Evolutionary conservation across 2,329 filamentous ascomycete species (phyloP).

Genomic region (Clonostachys sp.): DNA sequence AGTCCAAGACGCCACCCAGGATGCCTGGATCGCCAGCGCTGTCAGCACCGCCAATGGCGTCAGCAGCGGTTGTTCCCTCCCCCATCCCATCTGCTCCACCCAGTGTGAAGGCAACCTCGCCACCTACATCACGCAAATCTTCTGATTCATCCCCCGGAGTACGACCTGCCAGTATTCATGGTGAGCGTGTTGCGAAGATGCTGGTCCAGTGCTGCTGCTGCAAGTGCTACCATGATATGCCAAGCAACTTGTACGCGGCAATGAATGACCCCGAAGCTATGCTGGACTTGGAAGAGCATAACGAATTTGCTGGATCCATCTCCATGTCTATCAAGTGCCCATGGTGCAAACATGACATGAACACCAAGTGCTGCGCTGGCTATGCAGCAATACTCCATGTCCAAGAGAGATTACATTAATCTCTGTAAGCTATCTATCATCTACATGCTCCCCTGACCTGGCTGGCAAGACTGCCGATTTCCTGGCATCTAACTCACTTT

Average conservation of each 20-base stretch:
- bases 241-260: constrained; percentile 57
- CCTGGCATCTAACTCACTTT: no score
- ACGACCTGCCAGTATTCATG: neutral
- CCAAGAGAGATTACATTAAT: constrained; percentile 54
- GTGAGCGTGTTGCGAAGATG: constrained; percentile 53
- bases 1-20: constrained; percentile 1
- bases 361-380: constrained; percentile 62
- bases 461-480: no score
- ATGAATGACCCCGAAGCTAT: constrained; percentile 53
- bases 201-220: constrained; percentile 62
- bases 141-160: neutral
- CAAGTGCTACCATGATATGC: constrained; percentile 63
- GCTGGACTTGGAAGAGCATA: constrained; percentile 26
- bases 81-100: neutral
- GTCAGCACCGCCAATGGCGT: neutral
- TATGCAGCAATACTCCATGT: constrained; percentile 64
- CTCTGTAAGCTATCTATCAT: no score
- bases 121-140: neutral
- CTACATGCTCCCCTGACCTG: no score
- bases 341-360: constrained; percentile 71
- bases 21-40: constrained; percentile 11
- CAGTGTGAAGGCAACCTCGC: neutral
- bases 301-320: constrained; percentile 51
- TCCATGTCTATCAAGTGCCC: constrained; percentile 63
- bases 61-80: neutral